Evolutionary conservation across 768 basidiomycete genomes (phyloP).

Genomic region (Tricholoma saponaceum): DNA sequence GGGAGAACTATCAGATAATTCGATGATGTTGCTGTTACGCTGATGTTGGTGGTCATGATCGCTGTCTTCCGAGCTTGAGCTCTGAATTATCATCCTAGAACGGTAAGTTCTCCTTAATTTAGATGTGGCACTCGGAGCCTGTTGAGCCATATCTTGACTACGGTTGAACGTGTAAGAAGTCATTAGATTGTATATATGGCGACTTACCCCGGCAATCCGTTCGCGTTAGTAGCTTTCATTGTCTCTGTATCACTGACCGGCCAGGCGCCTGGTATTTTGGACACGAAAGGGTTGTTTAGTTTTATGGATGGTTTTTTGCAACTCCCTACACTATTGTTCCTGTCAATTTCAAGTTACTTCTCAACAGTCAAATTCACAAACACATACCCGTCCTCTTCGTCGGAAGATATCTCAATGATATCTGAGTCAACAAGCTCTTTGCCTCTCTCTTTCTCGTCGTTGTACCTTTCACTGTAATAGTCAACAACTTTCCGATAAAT

Average conservation of each 20-base stretch:
- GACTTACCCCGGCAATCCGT: not conserved
- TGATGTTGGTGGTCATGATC: constrained; percentile 20
- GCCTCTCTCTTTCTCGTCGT: constrained; percentile 1
- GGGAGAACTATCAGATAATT: constrained; percentile 24
- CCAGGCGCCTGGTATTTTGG: constrained; percentile 8
- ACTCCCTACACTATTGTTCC: not conserved
- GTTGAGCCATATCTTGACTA: not conserved
- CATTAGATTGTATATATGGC: not conserved
- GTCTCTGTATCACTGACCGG: not conserved
- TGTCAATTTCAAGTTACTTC: not conserved
- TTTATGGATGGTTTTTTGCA: not conserved
- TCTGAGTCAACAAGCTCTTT: constrained; percentile 11
- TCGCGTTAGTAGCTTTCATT: not conserved
- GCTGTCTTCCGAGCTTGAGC: constrained; percentile 27
- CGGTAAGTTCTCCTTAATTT: constrained; percentile 10
- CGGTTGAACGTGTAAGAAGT: not conserved
- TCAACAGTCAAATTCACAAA: constrained; percentile 14
- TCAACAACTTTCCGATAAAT: not conserved
- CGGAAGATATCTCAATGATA: constrained; percentile 57
- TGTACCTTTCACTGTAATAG: not conserved
- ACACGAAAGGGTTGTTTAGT: constrained; percentile 4
- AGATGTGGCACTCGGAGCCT: not conserved
- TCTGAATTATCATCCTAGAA: constrained; percentile 29
- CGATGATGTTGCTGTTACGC: constrained; percentile 17
- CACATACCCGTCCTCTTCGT: constrained; percentile 30